These are phyloP conservation scores for Fusarium sp. DNA, from an alignment of 2,329 filamentous ascomycete genomes.

Conservation along the genomic window DNA sequence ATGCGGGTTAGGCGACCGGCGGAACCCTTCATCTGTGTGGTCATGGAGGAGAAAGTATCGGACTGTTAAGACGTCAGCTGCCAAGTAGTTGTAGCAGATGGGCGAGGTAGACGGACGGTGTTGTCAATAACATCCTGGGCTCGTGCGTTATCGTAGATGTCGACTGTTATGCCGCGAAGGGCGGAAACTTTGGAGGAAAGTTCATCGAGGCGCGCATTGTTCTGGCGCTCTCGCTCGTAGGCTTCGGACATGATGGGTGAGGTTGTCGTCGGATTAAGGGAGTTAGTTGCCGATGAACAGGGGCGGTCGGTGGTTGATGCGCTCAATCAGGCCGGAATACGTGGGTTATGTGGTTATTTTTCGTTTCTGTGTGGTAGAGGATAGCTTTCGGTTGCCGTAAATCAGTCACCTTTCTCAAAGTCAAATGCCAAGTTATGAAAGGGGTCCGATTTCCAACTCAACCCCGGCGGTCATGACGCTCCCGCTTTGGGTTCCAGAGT, in stretches of 20 bases:
- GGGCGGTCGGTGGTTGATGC: neutral
- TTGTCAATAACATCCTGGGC: conserved; percentile 89
- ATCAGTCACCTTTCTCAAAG: neutral
- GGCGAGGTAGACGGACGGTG: conserved; percentile 68
- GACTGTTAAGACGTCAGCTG: conserved; percentile 60
- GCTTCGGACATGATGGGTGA: conserved; percentile 72
- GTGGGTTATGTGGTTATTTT: neutral
- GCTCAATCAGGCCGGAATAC: neutral
- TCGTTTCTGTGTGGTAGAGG: neutral
- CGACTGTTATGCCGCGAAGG: conserved; percentile 91
- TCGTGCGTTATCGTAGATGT: conserved; percentile 97
- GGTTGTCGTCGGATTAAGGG: neutral
- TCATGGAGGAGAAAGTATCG: conserved; percentile 92
- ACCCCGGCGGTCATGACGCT: conserved; percentile 29
- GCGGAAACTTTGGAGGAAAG: conserved; percentile 91
- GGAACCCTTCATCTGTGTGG: conserved; percentile 83
- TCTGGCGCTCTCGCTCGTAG: conserved; percentile 87
- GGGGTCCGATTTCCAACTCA: conserved; percentile 30
- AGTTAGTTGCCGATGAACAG: conserved; percentile 4
- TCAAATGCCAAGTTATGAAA: conserved; percentile 26
- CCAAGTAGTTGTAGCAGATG: neutral
- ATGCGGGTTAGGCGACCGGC: conserved; percentile 86
- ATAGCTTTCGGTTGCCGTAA: neutral
- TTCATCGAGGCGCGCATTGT: conserved; percentile 93
- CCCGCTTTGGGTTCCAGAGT: conserved; percentile 13